These are phyloP conservation scores for Trichoderma harzianum DNA, from an alignment of 2,329 filamentous ascomycete genomes.

Conservation along the genomic window DNA sequence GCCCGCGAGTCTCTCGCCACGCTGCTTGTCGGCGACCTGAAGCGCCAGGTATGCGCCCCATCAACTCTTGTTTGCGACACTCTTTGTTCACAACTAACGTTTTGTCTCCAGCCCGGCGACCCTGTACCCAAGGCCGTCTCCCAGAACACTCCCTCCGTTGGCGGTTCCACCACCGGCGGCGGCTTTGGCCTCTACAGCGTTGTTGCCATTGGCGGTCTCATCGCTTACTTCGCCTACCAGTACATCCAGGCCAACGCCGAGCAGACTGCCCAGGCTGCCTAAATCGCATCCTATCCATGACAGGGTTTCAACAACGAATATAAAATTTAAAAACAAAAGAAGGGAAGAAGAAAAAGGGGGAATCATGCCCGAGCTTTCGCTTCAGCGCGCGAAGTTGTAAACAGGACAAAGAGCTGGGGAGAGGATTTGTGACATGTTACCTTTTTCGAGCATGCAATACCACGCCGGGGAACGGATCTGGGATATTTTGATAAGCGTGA, in stretches of 20 bases:
- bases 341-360: neutral
- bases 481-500: constrained; percentile 14
- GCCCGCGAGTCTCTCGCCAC: constrained; percentile 87
- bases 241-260: constrained; percentile 66
- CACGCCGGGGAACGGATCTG: constrained; percentile 4
- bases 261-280: constrained; percentile 3
- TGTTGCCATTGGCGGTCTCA: constrained; percentile 70
- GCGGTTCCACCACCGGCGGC: constrained; percentile 52
- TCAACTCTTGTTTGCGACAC: neutral
- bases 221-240: constrained; percentile 80
- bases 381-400: neutral
- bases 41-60: constrained; percentile 65
- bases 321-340: neutral
- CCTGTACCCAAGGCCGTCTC: constrained; percentile 62
- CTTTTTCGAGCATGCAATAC: neutral
- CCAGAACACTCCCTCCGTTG: constrained; percentile 48
- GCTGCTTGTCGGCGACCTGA: constrained; percentile 71
- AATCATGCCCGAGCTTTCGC: neutral
- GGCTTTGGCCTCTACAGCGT: constrained; percentile 80
- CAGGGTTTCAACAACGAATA: neutral
- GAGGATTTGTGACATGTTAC: neutral
- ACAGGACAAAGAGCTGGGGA: neutral
- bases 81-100: neutral
- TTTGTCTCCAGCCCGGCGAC: constrained; percentile 63
- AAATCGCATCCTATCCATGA: neutral